Base-by-base conservation (phyloP, 805 yeast genomes). In the Vanderwaltozyma polyspora region DNA sequence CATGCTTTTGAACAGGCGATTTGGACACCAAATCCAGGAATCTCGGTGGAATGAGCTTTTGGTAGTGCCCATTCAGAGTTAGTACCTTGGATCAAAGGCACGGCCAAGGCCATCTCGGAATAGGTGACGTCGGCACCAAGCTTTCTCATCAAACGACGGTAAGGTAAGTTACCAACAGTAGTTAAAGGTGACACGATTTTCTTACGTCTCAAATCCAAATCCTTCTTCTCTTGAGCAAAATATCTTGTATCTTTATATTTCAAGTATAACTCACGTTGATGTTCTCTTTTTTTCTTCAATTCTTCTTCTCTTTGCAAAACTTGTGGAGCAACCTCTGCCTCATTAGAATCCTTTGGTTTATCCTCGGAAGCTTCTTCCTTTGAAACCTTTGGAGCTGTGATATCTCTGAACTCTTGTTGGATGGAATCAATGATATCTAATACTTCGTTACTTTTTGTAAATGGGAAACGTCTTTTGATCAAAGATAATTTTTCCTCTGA, bases 31-130 rank as follows among this genome's bases (percentile, higher is more conserved):
- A 79, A 91, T 0, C 91, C 91, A 5, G 89, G 94, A 35, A 69
- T 67, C 55, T 91, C 98, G 2, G 75, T 61, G 15, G 61, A 55
- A 55, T 91, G 96, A 5, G 94, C 91, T 49, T 87, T 82, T 15
- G 95, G 85, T 31, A 91, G 66, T 0, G 99, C 99, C 99, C 99
- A 91, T 58, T 91, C 99, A 2, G 94, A 74, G 54, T 85, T 85
- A 13, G 79, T 71, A 19, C 96, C 98, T 55, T 84, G 94, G 18
- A 91, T 62, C 34, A 91, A 63, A 1, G 97, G 96, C 33, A 83
- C 62, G 2, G 82, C 64, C 25, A 91, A 66, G 0, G 97, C 96
- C 98, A 91, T 91, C 62, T 91, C 99, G 26, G 87, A 72, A 55
- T 83, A 91, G 0, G 98, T 91, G 13, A 86, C 70, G 49, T 91